A percentile compares a stretch with the other conserved stretches of the same genome.
Conservation (phyloP, 257 asterid species). For the Knoxia roxburghii region DNA sequence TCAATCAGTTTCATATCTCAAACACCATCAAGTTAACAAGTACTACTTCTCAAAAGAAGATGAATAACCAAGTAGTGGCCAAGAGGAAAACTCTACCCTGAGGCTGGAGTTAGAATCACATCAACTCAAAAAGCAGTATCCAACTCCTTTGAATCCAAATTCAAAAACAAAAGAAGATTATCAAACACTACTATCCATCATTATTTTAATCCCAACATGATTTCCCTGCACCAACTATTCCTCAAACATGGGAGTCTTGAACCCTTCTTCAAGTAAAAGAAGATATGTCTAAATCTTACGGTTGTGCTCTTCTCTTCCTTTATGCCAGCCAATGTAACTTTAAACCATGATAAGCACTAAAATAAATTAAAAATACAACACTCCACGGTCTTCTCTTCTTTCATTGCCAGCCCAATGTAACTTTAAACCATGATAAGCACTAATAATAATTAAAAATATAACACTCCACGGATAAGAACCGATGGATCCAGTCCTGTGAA, state of each 20-base stretch:
- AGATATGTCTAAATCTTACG: no score
- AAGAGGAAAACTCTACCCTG: no score
- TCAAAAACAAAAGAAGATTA: neutral
- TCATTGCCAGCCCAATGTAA: neutral
- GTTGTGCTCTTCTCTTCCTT: neutral
- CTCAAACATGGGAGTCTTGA: neutral
- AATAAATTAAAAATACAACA: neutral
- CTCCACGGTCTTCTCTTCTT: neutral
- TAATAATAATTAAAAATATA: neutral
- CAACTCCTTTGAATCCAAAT: no score
- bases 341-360: no score
- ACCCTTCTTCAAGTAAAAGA: neutral
- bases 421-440: neutral
- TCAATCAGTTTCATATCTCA: neutral
- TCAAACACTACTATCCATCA: neutral
- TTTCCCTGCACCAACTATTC: neutral
- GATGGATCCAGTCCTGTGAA: no score
- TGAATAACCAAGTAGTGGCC: no score
- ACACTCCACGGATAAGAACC: no score
- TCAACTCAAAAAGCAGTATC: no score
- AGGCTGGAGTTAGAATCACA: no score
- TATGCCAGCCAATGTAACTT: neutral
- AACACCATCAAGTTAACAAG: neutral
- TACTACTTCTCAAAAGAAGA: neutral
- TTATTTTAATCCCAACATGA: neutral